These are phyloP conservation scores for Musa schizocarpa DNA, from an alignment of 176 grass and related monocot genomes.

Conservation along the genomic window DNA sequence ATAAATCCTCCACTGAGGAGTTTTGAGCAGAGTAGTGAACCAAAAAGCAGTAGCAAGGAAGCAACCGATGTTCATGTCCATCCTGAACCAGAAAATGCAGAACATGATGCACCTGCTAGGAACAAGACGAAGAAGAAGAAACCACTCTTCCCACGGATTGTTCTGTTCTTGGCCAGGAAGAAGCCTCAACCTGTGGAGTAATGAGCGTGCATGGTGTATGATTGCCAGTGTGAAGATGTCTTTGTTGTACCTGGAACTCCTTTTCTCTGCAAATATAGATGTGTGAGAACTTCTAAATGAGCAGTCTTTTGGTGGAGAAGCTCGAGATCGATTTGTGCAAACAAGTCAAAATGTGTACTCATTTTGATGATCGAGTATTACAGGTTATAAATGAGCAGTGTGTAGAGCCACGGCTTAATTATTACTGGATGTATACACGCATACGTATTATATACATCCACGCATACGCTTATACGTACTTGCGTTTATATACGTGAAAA, in stretches of 20 bases:
- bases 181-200: slow-evolving; percentile 10
- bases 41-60: slow-evolving; percentile 25
- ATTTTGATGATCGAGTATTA: not conserved
- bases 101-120: not conserved
- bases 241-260: not conserved
- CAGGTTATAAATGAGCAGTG: too few relatives aligned
- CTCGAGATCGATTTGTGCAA: not conserved
- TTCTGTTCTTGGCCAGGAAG: slow-evolving; percentile 41
- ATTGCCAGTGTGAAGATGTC: not conserved
- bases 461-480: too few relatives aligned
- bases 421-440: too few relatives aligned
- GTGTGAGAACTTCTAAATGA: not conserved
- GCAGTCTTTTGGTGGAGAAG: not conserved
- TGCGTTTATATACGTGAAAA: too few relatives aligned
- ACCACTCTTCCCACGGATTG: slow-evolving; percentile 34
- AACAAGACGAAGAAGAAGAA: slow-evolving; percentile 33
- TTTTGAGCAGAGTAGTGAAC: slow-evolving; percentile 6
- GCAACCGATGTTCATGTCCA: slow-evolving; percentile 19
- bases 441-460: too few relatives aligned
- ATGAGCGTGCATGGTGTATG: not conserved
- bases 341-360: not conserved
- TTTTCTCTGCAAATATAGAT: too few relatives aligned
- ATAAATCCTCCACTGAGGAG: slow-evolving; percentile 6
- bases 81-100: slow-evolving; percentile 26
- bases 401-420: too few relatives aligned